Conservation (phyloP, 2,329 filamentous ascomycete species). For the Conoideocrella luteorostrata region DNA sequence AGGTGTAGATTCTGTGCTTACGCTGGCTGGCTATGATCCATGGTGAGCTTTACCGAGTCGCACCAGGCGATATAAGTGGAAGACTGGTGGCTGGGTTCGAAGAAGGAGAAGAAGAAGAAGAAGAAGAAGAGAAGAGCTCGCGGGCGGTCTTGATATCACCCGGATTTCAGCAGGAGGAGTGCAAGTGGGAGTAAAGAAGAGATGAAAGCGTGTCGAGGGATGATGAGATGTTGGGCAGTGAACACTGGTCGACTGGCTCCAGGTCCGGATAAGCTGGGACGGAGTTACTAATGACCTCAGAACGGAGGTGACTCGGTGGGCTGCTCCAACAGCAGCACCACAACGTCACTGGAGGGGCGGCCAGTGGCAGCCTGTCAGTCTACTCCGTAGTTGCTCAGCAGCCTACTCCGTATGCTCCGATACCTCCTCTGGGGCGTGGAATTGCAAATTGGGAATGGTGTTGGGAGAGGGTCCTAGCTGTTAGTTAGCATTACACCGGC, state of each 20-base stretch:
- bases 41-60: slow-evolving; percentile 10
- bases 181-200: background rate
- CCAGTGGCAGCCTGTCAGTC: too few species aligned
- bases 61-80: slow-evolving; percentile 7
- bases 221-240: slow-evolving; percentile 8
- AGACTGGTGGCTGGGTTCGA: background rate
- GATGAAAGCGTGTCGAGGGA: slow-evolving; percentile 1
- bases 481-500: too few species aligned
- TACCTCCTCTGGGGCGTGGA: too few species aligned
- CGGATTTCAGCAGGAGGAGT: background rate
- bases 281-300: slow-evolving; percentile 13
- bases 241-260: too few species aligned
- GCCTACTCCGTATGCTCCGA: too few species aligned
- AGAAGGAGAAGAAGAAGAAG: background rate
- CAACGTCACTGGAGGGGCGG: too few species aligned
- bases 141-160: background rate
- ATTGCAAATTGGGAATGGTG: too few species aligned
- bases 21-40: slow-evolving; percentile 12
- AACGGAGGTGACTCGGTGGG: slow-evolving; percentile 1
- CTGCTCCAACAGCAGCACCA: background rate
- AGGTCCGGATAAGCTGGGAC: slow-evolving; percentile 12
- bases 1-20: slow-evolving; percentile 8
- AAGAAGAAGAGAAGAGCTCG: background rate
- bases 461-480: too few species aligned
- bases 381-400: too few species aligned